phyloP scores from a whole-genome alignment of 192 early-diverging fungal genomes.

The Coemansia sp. region DNA sequence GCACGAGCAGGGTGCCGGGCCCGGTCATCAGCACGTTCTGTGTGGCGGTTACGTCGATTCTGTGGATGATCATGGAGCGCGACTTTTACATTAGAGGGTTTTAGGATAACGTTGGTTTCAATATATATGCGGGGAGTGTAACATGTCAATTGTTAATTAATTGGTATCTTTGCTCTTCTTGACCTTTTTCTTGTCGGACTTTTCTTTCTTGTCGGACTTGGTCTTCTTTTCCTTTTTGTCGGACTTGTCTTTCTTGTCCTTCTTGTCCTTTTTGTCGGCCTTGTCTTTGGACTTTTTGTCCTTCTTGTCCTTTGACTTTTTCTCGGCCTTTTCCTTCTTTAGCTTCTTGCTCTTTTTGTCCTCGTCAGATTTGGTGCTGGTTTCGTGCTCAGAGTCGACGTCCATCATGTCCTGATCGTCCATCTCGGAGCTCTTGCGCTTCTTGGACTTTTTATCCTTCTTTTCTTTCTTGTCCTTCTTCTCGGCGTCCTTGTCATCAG shows the following conservation, averaged over 20 bases:
- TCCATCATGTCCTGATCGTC: conserved; percentile 1
- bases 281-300: too few relatives aligned
- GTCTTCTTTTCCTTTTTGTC: conserved; percentile 2
- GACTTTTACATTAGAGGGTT: conserved; percentile 32
- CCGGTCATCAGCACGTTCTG: conserved; percentile 64
- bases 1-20: conserved; percentile 58
- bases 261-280: neutral
- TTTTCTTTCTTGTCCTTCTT: too few relatives aligned
- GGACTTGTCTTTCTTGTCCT: conserved; percentile 11
- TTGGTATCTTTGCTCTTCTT: too few relatives aligned
- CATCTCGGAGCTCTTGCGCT: conserved; percentile 12
- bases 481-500: too few relatives aligned
- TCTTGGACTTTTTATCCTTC: conserved; percentile 15
- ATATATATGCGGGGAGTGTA: too few relatives aligned
- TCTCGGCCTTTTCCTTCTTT: conserved; percentile 11
- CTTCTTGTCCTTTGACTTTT: conserved; percentile 12
- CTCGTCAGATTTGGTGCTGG: conserved; percentile 20
- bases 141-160: too few relatives aligned
- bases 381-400: too few relatives aligned
- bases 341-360: conserved; percentile 8
- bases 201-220: conserved; percentile 5
- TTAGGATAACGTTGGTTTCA: too few relatives aligned
- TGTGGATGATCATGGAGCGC: conserved; percentile 51
- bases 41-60: conserved; percentile 58
- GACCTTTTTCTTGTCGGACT: neutral